Conservation (phyloP, 176 grass and related monocot genomes). For the Coix lacrymajobi region DNA sequence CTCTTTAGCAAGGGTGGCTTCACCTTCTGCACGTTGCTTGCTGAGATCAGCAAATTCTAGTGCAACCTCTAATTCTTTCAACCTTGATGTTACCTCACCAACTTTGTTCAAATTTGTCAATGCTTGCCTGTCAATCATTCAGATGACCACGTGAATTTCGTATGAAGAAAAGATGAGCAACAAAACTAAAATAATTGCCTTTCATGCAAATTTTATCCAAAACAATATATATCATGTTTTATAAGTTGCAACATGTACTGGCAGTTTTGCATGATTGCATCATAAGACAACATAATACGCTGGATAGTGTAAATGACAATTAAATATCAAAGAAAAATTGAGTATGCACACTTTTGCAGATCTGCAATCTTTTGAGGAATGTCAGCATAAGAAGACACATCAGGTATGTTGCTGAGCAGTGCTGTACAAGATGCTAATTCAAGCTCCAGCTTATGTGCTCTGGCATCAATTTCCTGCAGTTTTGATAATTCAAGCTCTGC, state of each 20-base stretch:
- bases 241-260: constrained; percentile 11
- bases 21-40: constrained; percentile 76
- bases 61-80: constrained; percentile 79
- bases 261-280: background rate
- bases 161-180: background rate
- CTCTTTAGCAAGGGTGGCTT: constrained; percentile 69
- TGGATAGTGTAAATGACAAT: background rate
- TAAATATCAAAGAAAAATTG: constrained; percentile 8
- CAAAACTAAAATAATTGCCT: background rate
- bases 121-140: constrained; percentile 64
- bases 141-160: constrained; percentile 22
- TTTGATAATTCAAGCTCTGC: constrained; percentile 73
- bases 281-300: background rate
- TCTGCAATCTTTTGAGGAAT: constrained; percentile 82
- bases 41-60: constrained; percentile 68
- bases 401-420: constrained; percentile 76
- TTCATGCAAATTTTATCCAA: constrained; percentile 8
- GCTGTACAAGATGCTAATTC: constrained; percentile 73
- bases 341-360: constrained; percentile 54
- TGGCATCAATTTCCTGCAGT: constrained; percentile 58
- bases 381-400: constrained; percentile 70
- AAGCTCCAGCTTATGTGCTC: constrained; percentile 75
- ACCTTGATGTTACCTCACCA: constrained; percentile 66
- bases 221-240: background rate
- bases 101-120: constrained; percentile 69